Evolutionary conservation across 306 rosid species (phyloP).

Genomic region (Fragaria vesca): DNA sequence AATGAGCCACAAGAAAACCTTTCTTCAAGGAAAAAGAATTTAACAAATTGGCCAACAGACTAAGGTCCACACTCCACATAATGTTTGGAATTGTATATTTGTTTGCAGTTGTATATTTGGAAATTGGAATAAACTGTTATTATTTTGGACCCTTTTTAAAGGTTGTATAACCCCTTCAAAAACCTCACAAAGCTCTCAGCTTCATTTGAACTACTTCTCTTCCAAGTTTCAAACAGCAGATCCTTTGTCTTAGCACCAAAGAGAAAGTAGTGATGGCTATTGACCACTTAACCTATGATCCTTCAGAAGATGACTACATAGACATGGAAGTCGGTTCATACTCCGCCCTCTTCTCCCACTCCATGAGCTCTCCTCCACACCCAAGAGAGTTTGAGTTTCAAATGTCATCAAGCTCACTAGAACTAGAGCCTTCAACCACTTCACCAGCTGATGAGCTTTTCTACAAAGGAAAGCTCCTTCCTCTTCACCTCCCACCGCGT

Average conservation of each 20-base stretch:
- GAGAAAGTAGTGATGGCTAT: constrained; percentile 52
- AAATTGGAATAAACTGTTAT: constrained; percentile 15
- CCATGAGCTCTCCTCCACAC: constrained; percentile 44
- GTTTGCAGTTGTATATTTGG: constrained; percentile 33
- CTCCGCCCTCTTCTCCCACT: constrained; percentile 48
- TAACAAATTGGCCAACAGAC: constrained; percentile 35
- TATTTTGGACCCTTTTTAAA: constrained; percentile 42
- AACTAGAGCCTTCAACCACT: constrained; percentile 55
- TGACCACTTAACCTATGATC: constrained; percentile 44
- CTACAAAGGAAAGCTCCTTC: constrained; percentile 97
- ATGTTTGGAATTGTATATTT: constrained; percentile 29
- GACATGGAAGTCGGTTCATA: constrained; percentile 85
- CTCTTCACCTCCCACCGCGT: constrained; percentile 94
- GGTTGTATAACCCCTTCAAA: constrained; percentile 40
- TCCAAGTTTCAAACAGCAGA: neutral
- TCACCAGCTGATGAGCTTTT: constrained; percentile 99
- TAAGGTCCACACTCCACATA: constrained; percentile 22
- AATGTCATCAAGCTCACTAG: constrained; percentile 66
- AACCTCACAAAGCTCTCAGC: constrained; percentile 41
- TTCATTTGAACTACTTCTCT: constrained; percentile 23
- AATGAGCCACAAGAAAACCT: constrained; percentile 22
- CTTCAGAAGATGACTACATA: constrained; percentile 82
- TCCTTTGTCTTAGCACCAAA: constrained; percentile 6
- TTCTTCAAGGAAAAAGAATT: neutral
- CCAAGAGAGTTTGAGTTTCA: constrained; percentile 94